These are phyloP conservation scores for Orbilia quercus DNA, from an alignment of 2,329 filamentous ascomycete genomes.

Conservation along the genomic window DNA sequence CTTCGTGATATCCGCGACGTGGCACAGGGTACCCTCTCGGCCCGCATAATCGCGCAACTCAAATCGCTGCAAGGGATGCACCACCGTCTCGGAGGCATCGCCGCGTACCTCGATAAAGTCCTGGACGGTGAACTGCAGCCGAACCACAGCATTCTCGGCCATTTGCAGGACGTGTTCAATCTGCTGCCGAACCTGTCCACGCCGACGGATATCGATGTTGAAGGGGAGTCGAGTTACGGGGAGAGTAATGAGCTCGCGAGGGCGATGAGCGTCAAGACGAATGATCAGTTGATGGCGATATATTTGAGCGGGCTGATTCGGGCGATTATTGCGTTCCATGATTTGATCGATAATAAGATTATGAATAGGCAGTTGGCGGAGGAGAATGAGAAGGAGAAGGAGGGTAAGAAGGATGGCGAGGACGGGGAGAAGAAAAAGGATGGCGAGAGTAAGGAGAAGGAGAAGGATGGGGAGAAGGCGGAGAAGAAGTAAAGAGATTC, in stretches of 20 bases:
- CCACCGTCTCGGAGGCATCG: slow-evolving; percentile 92
- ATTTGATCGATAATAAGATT: slow-evolving; percentile 99
- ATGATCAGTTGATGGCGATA: slow-evolving; percentile 98
- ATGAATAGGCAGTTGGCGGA: slow-evolving; percentile 98
- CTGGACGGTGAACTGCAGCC: slow-evolving; percentile 91
- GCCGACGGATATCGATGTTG: slow-evolving; percentile 71
- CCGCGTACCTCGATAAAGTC: slow-evolving; percentile 94
- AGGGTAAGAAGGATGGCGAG: slow-evolving; percentile 67
- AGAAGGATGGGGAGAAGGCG: slow-evolving; percentile 67
- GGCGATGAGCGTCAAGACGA: slow-evolving; percentile 98
- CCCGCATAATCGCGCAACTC: slow-evolving; percentile 95
- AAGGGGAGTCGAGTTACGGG: slow-evolving; percentile 67
- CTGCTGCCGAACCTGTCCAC: slow-evolving; percentile 94
- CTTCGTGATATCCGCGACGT: slow-evolving; percentile 98
- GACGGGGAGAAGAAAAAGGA: slow-evolving; percentile 76
- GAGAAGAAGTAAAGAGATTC: slow-evolving; percentile 66
- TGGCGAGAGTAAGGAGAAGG: slow-evolving; percentile 61
- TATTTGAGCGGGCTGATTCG: slow-evolving; percentile 96
- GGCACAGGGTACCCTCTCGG: slow-evolving; percentile 94
- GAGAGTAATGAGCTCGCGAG: slow-evolving; percentile 88
- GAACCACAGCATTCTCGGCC: slow-evolving; percentile 96
- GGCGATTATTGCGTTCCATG: slow-evolving; percentile 98
- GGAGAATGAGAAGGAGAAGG: slow-evolving; percentile 83
- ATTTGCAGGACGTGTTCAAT: slow-evolving; percentile 99
- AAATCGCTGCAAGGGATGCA: slow-evolving; percentile 97